phyloP scores from a whole-genome alignment of 805 yeast genomes.

The Starmerella sirachaensis region DNA sequence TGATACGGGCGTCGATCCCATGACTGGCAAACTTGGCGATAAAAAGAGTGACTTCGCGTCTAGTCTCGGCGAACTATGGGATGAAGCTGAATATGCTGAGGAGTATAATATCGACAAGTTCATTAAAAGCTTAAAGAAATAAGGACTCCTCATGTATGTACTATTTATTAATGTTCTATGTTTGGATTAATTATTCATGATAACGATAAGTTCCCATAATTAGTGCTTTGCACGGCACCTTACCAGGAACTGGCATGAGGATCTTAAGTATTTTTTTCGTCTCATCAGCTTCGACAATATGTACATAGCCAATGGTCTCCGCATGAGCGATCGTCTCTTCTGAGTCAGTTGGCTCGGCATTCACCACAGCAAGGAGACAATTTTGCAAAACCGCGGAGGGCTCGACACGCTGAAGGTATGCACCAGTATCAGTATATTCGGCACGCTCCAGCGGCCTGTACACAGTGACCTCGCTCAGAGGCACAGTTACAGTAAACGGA shows the following conservation, averaged over 20 bases:
- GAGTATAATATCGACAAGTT: conserved; percentile 91
- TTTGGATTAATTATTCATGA: conserved; percentile 45
- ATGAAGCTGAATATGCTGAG: conserved; percentile 88
- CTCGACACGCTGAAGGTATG: conserved; percentile 28
- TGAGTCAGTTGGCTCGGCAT: conserved; percentile 38
- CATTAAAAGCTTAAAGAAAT: conserved; percentile 58
- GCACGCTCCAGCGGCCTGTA: conserved; percentile 42
- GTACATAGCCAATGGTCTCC: conserved; percentile 67
- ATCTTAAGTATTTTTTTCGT: conserved; percentile 53
- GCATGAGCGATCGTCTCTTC: conserved; percentile 40
- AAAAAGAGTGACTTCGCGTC: conserved; percentile 46
- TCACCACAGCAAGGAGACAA: conserved; percentile 55
- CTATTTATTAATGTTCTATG: not conserved
- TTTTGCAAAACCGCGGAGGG: conserved; percentile 46
- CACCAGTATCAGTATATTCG: conserved; percentile 7
- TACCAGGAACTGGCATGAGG: conserved; percentile 77
- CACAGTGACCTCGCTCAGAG: conserved; percentile 46
- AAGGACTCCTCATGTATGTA: not conserved
- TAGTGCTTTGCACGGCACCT: conserved; percentile 62
- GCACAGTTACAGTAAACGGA: conserved; percentile 75
- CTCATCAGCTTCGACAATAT: conserved; percentile 63
- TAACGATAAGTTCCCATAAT: conserved; percentile 70
- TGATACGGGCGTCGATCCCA: conserved; percentile 31
- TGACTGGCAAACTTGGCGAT: conserved; percentile 44
- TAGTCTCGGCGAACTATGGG: conserved; percentile 80